A percentile compares a stretch with the other conserved stretches of the same genome.
Conservation (phyloP, 768 basidiomycete genomes). For the Termitomyces sp. region DNA sequence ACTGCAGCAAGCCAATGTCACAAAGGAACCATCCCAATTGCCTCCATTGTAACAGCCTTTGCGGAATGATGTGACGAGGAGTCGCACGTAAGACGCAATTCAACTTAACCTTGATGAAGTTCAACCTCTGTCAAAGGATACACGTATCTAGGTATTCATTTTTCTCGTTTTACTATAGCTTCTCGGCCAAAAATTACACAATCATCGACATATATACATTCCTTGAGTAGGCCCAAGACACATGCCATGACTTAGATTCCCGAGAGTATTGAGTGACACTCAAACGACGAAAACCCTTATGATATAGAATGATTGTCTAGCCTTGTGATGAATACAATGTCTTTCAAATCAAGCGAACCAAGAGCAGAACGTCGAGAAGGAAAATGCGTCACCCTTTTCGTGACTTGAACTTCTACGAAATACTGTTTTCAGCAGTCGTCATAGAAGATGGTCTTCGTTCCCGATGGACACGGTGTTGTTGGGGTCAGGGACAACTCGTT, state of each 20-base stretch:
- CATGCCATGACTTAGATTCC: no score
- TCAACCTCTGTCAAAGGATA: conserved; percentile 27
- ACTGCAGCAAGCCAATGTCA: neutral
- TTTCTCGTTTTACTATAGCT: neutral
- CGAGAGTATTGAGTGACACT: no score
- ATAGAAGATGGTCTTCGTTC: no score
- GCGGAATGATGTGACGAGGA: neutral
- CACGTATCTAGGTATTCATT: conserved; percentile 17
- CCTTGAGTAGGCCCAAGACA: conserved; percentile 26
- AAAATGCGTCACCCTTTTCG: no score
- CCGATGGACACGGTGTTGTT: no score
- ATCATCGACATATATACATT: conserved; percentile 19
- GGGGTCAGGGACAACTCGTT: conserved; percentile 16
- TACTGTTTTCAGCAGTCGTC: no score
- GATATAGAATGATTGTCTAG: no score
- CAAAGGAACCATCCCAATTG: neutral
- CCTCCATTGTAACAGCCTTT: neutral
- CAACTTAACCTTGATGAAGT: conserved; percentile 3
- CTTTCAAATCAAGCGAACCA: no score
- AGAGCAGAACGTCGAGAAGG: no score
- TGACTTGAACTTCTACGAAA: no score
- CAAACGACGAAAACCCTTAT: no score
- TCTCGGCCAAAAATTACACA: neutral
- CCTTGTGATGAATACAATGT: no score
- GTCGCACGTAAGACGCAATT: neutral